Percentiles rank a stretch among this genome's conserved stretches.
phyloP scores from a whole-genome alignment of 108 stramenopile genomes.

The Pseudonitzschia pungens region DNA sequence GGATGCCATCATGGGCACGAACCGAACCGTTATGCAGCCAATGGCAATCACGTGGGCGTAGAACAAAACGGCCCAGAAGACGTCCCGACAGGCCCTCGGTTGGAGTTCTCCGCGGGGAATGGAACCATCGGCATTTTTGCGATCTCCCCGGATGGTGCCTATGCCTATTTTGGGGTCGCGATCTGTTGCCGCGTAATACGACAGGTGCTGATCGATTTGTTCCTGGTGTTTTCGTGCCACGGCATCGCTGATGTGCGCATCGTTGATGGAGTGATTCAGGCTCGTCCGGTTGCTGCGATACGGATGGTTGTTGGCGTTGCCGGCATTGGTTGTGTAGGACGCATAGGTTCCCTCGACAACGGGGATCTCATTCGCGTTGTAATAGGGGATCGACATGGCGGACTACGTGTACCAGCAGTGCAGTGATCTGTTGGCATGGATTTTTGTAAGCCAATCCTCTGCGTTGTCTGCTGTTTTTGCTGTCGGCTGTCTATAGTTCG shows the following conservation, averaged over 20 bases:
- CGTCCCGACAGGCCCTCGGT: conserved; percentile 57
- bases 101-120: conserved; percentile 41
- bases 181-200: background rate
- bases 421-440: background rate
- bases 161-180: background rate
- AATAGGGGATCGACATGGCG: conserved; percentile 3
- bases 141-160: too few relatives aligned
- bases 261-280: background rate
- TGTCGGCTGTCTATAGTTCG: too few relatives aligned
- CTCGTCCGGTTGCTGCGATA: background rate
- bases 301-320: too few relatives aligned
- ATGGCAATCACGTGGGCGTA: conserved; percentile 56
- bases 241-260: background rate
- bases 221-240: conserved; percentile 5
- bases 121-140: background rate
- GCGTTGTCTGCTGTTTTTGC: too few relatives aligned
- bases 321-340: background rate
- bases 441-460: too few relatives aligned
- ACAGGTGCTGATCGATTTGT: background rate
- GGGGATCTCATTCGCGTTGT: conserved; percentile 1
- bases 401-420: too few relatives aligned
- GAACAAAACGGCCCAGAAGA: conserved; percentile 63
- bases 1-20: conserved; percentile 48
- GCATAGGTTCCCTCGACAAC: background rate
- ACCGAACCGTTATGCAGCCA: conserved; percentile 36